Conservation (phyloP, 108 stramenopile genomes). For the Fragilaria crotonensis region DNA sequence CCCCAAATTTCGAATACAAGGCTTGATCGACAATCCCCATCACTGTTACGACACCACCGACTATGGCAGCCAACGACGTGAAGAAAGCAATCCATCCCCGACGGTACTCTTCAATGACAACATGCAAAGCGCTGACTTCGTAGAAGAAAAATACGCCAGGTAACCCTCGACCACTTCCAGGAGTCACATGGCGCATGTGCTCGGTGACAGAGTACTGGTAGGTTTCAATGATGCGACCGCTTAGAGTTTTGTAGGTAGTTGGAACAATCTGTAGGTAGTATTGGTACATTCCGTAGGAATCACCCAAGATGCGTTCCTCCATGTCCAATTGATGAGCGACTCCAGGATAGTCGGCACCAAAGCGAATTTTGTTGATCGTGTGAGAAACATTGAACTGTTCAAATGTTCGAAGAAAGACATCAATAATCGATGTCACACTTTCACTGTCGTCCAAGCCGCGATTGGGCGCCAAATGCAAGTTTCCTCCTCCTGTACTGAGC, state of each 20-base stretch:
- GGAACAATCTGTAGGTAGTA: conserved; percentile 90
- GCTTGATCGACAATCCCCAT: conserved; percentile 74
- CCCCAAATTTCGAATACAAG: conserved; percentile 29
- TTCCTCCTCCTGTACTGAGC: conserved; percentile 81
- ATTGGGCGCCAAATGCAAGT: conserved; percentile 93
- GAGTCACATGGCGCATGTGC: conserved; percentile 89
- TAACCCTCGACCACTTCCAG: conserved; percentile 82
- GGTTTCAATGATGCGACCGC: conserved; percentile 73
- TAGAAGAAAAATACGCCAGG: conserved; percentile 98
- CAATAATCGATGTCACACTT: conserved; percentile 12
- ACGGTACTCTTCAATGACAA: conserved; percentile 83
- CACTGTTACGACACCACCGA: conserved; percentile 83
- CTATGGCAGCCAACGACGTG: conserved; percentile 80
- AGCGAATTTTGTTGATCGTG: conserved; percentile 81
- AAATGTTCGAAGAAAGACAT: conserved; percentile 49
- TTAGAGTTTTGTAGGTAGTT: conserved; percentile 69
- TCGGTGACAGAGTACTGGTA: conserved; percentile 97
- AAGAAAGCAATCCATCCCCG: conserved; percentile 79
- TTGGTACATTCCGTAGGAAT: conserved; percentile 90
- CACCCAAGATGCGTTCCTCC: conserved; percentile 43
- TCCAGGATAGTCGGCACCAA: conserved; percentile 69
- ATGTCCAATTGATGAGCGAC: conserved; percentile 76
- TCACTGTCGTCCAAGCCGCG: conserved; percentile 34
- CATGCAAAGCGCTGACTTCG: conserved; percentile 90
- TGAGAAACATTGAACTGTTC: conserved; percentile 90